Percentiles rank a stretch among this genome's conserved stretches.
These are phyloP conservation scores for Gardenia jasminoides DNA, from an alignment of 257 asterid species.

Conservation along the genomic window DNA sequence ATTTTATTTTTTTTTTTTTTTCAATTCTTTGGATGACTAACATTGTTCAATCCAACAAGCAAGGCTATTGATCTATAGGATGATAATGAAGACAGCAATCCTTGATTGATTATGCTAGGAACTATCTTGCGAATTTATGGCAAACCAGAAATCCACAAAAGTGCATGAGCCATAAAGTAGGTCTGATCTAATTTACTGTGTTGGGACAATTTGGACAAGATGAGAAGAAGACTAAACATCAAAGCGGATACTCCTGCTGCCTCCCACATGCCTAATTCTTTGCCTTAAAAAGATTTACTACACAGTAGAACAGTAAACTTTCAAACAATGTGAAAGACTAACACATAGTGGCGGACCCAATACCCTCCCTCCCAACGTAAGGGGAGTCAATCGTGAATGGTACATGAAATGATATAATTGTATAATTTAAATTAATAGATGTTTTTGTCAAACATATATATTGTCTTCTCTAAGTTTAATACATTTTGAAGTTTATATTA, in stretches of 20 bases:
- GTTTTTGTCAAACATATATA: no score
- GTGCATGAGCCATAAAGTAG: background rate
- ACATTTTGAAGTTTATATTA: no score
- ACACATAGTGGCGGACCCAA: no score
- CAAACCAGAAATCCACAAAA: background rate
- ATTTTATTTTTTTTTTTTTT: background rate
- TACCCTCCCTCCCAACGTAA: no score
- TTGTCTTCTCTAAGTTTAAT: no score
- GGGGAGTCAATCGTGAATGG: no score
- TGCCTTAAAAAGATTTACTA: no score
- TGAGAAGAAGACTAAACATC: no score
- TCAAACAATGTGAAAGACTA: background rate
- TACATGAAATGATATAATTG: no score
- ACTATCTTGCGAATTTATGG: background rate
- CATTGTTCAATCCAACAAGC: background rate
- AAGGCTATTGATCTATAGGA: background rate
- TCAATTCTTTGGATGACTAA: background rate
- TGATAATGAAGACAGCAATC: background rate
- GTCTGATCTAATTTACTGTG: background rate
- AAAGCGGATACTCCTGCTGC: background rate
- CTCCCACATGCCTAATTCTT: background rate
- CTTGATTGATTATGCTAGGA: background rate
- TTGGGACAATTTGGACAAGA: background rate
- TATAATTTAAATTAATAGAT: no score
- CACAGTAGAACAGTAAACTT: background rate